Evolutionary conservation across 2,329 filamentous ascomycete species (phyloP), one percentile per base, ranked within the genome.

Genomic region (Fusarium sororula): DNA sequence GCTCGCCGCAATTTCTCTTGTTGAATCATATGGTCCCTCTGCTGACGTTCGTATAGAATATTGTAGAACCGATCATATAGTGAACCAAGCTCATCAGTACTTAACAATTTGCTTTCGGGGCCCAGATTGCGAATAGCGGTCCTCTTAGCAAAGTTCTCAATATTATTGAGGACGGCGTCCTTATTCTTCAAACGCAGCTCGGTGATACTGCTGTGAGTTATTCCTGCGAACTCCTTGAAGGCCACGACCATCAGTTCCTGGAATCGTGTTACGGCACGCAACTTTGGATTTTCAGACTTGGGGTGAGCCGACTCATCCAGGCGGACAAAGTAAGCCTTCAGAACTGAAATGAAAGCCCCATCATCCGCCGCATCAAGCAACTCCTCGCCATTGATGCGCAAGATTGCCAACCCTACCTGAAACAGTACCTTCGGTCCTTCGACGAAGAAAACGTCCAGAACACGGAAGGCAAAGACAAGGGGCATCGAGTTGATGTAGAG

Each of bases 401-500:
- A 86, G 78, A 99, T 99, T n/a, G 96, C 96, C 70, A 99, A 86
- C 24, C 96, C 96, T 66, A 99, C 93, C 82, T 99, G 96, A 83
- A 99, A 99, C 15, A 99, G 86, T 4, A 98, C 96, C 83, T 98
- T 98, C 22, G 96, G 96, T 0, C 96, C 96, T 83, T 99, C 96
- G 45, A 99, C 90, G 83, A 99, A 99, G 86, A 99, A 99, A 56
- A 99, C 96, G 79, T 99, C 96, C 71, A 99, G 84, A 55, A 99
- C 96, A 63, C 96, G 90, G 82, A 98, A 99, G 51, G 96, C 96
- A 83, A 98, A 99, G 4, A 98, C 95, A 22, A 99, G 87, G 9
- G 96, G 96, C 96, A 99, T 99, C 4, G 96, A 98, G 87, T 99
- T 99, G 87, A 99, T 97, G 84, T 98, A 99, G 24, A 99, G 88